Base-by-base conservation (phyloP, 2,329 filamentous ascomycete species). In the Volutella citrinella region DNA sequence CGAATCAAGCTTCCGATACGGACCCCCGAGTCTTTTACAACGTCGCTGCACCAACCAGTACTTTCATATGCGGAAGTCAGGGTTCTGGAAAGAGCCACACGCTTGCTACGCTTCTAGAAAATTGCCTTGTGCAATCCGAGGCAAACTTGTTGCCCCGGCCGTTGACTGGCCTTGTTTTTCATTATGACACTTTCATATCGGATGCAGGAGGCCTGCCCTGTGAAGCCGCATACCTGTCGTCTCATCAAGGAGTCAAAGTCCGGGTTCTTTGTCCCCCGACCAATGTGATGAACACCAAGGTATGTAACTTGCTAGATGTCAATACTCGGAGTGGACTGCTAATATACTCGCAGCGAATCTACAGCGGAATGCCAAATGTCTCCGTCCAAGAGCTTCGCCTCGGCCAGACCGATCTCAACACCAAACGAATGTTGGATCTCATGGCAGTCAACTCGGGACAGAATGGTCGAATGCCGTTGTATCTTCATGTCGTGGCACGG, bases 61-160 rank as follows among this genome's bases (percentile, higher is more conserved):
- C 68, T 5, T 83, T 83, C 55, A 76, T 83, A 19, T 83, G 79
- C 34, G 78, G 79, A 2, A 76, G 74, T 14, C 78, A 83, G 40
- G 78, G 79, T 2, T 78, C 74, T 1, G 80, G 80, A 0, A 83
- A 83, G 51, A 79, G 74, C 27, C 78, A 83, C 40, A 80, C 76
- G 0, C 60, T 81, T 1, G 72, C 72, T 2, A 76, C 70, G 29
- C 42, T 76, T 1, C 51, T 76, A 0, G 79, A 84, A 48, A 79
- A 76, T 42, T 80, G 72, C 21, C 58, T 84, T 0, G 56, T 78
- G 2, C 46, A 54, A 0, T 72, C 64, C 0, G 46, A 54, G 1
- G 60, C 71, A 0, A 73, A 70, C 7, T 51, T 55, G 1, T 60
- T 81, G 2, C 64, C 66, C 0, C 60, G 60, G 0, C 78, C 78